Base-by-base conservation (phyloP, 2,329 filamentous ascomycete species). In the Cladosporium sp. region DNA sequence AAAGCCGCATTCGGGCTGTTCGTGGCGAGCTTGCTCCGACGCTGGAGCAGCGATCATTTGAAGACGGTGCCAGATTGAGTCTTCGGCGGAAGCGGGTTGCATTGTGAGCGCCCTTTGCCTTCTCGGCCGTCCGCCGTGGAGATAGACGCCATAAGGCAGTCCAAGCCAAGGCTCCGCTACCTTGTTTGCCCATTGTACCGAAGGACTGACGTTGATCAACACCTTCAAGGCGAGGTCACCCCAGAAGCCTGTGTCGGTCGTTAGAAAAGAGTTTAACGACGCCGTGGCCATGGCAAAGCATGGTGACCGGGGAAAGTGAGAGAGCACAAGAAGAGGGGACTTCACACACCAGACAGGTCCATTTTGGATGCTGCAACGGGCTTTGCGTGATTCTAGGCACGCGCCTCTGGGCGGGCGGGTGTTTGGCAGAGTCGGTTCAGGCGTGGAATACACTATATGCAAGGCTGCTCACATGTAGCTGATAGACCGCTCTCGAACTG, bases 101-200 rank as follows among this genome's bases (percentile, higher is more conserved):
- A 56, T 60, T 1, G 63, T 65, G 38, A 66, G 49, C 2, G 58
- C 46, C 19, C 63, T 50, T 39, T 54, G 56, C 45, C 63, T 56
- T 25, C 59, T 49, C 6, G 61, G 62, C 15, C 58, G 57, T 8
- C 51, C 36, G 7, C 54, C 46, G 25, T 62, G 62, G n/a, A 66
- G 46, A 42, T 62, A 62, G 38, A 58, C 49, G 8, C 62, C 62
- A 46, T 65, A 66, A 2, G 63, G 63, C 8, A 66, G 56, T 18
- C 63, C 63, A 25, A 58, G 57, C 49, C 57, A 61, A 18, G 59
- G 60, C 41, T 62, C 63, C 22, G 59, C 55, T n/a, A 62, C 53
- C 38, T 54, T 51, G 33, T 62, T 62, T 4, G 62, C 62, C 62
- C 61, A 65, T n/a, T 61, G 57, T 18, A 58, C 55, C 25, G 62